Conservation (phyloP, 306 rosid species). For the Cucurbita ficifolia region DNA sequence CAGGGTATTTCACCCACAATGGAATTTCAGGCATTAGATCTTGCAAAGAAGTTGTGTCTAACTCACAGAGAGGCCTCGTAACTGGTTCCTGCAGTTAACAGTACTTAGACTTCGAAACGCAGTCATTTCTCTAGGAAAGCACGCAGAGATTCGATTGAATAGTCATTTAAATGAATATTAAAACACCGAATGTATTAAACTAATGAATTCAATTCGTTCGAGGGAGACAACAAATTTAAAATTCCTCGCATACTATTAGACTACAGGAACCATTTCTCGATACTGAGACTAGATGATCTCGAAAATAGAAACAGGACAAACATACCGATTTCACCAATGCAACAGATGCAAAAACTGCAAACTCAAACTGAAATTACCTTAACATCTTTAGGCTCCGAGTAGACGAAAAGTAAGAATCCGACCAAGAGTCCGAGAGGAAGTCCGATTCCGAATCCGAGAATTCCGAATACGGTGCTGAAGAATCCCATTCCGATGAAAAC, state of each 20-base stretch:
- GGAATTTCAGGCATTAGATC: conserved; percentile 79
- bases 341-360: neutral
- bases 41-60: conserved; percentile 53
- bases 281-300: neutral
- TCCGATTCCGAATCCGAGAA: conserved; percentile 66
- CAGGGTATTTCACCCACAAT: conserved; percentile 71
- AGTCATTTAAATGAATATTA: neutral
- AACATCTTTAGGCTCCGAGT: conserved; percentile 42
- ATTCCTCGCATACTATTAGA: neutral
- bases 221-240: neutral
- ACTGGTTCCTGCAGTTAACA: conserved; percentile 53
- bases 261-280: neutral
- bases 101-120: neutral
- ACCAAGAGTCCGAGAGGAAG: conserved; percentile 67
- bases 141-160: neutral
- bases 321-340: neutral
- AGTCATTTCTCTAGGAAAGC: neutral
- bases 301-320: neutral
- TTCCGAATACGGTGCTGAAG: conserved; percentile 40
- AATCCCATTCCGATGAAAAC: conserved; percentile 42
- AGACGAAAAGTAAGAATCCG: conserved; percentile 66
- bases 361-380: conserved; percentile 27
- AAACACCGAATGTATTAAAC: neutral
- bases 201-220: neutral
- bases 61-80: conserved; percentile 49